Evolutionary conservation across 139 green algal genomes (phyloP).

Genomic region (Chlamydomonas sphaeroides): DNA sequence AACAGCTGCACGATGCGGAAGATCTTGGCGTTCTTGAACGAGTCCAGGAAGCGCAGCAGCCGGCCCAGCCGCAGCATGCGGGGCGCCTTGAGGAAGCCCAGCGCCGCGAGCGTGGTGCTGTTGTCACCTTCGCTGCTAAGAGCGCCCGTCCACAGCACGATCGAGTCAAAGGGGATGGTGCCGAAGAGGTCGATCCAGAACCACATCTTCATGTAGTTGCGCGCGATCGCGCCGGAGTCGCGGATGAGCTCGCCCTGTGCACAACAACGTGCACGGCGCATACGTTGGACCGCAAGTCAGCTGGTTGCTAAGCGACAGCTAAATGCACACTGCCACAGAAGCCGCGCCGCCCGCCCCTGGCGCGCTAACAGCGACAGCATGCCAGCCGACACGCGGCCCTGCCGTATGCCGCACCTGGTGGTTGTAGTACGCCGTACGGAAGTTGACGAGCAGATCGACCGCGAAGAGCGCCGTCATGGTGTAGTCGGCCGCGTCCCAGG

Average conservation of each 20-base stretch:
- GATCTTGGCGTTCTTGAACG: conserved; percentile 42
- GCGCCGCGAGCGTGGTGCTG: conserved; percentile 29
- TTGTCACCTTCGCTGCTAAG: background rate
- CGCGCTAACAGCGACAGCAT: no score
- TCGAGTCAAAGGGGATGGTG: conserved; percentile 39
- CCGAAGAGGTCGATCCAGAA: conserved; percentile 47
- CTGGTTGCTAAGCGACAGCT: no score
- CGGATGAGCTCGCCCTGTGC: conserved; percentile 33
- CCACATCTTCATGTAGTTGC: conserved; percentile 43
- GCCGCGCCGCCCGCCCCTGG: no score
- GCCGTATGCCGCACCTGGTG: conserved; percentile 5
- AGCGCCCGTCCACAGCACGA: conserved; percentile 9
- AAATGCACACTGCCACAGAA: no score
- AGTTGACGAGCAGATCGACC: conserved; percentile 32
- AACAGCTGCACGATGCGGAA: conserved; percentile 41
- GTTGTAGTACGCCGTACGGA: conserved; percentile 42
- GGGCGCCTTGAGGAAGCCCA: conserved; percentile 50
- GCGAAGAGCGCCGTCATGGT: background rate
- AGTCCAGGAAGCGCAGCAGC: conserved; percentile 39
- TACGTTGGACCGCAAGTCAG: no score
- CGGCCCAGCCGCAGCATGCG: conserved; percentile 37
- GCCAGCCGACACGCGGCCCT: background rate
- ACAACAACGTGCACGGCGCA: no score
- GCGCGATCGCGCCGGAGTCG: conserved; percentile 13
- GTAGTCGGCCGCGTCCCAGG: background rate